phyloP scores from a whole-genome alignment of 2,329 filamentous ascomycete species.

The Exophiala xenobiotica region DNA sequence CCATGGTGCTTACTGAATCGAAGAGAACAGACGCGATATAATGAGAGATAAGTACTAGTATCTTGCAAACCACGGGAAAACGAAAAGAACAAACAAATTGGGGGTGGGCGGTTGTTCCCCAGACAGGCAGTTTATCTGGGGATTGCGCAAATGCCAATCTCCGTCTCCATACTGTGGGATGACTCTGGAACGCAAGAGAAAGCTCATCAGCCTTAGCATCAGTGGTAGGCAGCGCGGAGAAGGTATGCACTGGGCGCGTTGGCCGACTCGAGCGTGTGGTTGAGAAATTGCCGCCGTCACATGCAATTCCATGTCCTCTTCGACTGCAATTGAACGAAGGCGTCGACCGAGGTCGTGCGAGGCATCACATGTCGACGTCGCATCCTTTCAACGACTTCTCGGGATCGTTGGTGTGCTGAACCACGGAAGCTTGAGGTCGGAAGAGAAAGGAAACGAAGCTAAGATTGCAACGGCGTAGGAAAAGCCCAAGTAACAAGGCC shows the following conservation, averaged over 20 bases:
- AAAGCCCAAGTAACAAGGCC: not conserved
- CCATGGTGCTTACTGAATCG: not conserved
- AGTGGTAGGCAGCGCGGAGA: too few species aligned
- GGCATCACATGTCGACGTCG: not conserved
- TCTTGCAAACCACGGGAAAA: not conserved
- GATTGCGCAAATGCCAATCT: not conserved
- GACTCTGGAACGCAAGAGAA: too few species aligned
- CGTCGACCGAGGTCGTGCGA: not conserved
- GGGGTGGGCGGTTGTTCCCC: not conserved
- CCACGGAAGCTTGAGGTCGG: too few species aligned
- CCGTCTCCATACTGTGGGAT: not conserved
- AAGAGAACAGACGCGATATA: too few species aligned
- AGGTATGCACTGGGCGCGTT: too few species aligned
- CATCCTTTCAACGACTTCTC: too few species aligned
- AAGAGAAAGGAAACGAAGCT: not conserved
- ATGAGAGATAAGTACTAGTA: too few species aligned
- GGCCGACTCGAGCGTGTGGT: too few species aligned
- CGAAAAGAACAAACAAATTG: not conserved
- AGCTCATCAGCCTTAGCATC: not conserved
- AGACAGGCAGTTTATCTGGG: not conserved
- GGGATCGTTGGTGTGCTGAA: too few species aligned
- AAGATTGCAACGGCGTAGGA: not conserved
- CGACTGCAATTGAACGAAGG: too few species aligned
- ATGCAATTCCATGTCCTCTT: not conserved
- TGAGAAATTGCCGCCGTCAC: too few species aligned